Conservation (phyloP, 1,284 basidiomycete species). For the Puccinia horiana region DNA sequence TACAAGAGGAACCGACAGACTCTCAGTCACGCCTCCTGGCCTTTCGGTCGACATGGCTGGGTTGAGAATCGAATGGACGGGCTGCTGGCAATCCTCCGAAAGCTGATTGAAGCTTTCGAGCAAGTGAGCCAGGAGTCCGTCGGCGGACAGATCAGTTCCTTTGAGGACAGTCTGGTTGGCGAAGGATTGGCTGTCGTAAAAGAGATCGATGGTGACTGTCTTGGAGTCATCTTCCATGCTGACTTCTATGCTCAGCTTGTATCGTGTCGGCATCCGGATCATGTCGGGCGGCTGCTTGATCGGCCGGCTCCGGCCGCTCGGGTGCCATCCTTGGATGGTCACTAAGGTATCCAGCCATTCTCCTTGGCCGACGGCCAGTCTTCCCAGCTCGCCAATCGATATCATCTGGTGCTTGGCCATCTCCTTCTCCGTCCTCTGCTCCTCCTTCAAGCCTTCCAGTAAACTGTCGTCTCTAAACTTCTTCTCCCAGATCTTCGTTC, state of each 20-base stretch:
- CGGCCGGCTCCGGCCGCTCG: constrained; percentile 19
- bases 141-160: constrained; percentile 10
- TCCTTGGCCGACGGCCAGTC: not conserved
- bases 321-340: constrained; percentile 53
- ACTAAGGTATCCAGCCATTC: constrained; percentile 52
- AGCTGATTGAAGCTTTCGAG: not conserved
- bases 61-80: constrained; percentile 2
- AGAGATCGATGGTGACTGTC: constrained; percentile 1
- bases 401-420: constrained; percentile 51
- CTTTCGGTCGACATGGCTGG: not conserved
- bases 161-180: constrained; percentile 50
- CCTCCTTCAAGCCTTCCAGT: constrained; percentile 14
- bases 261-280: constrained; percentile 54
- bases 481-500: constrained; percentile 30
- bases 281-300: constrained; percentile 53
- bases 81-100: not conserved
- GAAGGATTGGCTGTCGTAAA: constrained; percentile 45
- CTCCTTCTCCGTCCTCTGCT: constrained; percentile 48
- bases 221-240: constrained; percentile 45
- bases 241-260: constrained; percentile 53
- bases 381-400: constrained; percentile 7
- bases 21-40: not conserved
- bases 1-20: not conserved
- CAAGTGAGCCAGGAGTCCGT: not conserved
- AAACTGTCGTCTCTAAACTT: not conserved